A percentile compares a stretch with the other conserved stretches of the same genome.
These are phyloP conservation scores for Colletotrichum tamarilloi DNA, from an alignment of 2,329 filamentous ascomycete species.

Conservation along the genomic window DNA sequence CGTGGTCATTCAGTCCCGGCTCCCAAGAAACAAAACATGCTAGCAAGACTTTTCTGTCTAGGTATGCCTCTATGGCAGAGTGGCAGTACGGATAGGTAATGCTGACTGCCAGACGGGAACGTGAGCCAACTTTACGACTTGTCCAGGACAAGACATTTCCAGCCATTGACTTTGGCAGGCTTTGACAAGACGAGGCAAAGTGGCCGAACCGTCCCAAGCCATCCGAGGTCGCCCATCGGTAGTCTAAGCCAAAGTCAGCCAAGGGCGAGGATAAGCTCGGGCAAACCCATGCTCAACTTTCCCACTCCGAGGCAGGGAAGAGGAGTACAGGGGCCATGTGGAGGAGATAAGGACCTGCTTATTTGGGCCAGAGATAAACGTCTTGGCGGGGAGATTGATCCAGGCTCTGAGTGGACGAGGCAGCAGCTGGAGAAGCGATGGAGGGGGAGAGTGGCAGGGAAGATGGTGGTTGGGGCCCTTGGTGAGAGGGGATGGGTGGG, in stretches of 20 bases:
- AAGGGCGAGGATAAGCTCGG: constrained; percentile 33
- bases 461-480: constrained; percentile 19
- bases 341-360: constrained; percentile 36
- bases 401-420: constrained; percentile 18
- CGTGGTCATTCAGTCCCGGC: background rate
- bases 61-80: background rate
- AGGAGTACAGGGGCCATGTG: constrained; percentile 15
- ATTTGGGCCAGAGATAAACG: constrained; percentile 35
- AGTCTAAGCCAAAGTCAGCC: constrained; percentile 21
- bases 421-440: background rate
- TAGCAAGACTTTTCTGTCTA: background rate
- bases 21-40: background rate
- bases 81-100: no score
- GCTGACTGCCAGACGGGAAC: background rate
- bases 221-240: constrained; percentile 17
- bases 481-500: background rate
- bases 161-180: constrained; percentile 2
- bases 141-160: background rate
- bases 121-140: background rate
- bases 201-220: constrained; percentile 7
- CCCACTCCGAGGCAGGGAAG: background rate
- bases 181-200: background rate
- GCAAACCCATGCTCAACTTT: constrained; percentile 16
- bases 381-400: constrained; percentile 31
- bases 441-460: constrained; percentile 16